Evolutionary conservation across 768 basidiomycete species (phyloP), one percentile per base, ranked within the genome.

Genomic region (Pisolithus microcarpus): DNA sequence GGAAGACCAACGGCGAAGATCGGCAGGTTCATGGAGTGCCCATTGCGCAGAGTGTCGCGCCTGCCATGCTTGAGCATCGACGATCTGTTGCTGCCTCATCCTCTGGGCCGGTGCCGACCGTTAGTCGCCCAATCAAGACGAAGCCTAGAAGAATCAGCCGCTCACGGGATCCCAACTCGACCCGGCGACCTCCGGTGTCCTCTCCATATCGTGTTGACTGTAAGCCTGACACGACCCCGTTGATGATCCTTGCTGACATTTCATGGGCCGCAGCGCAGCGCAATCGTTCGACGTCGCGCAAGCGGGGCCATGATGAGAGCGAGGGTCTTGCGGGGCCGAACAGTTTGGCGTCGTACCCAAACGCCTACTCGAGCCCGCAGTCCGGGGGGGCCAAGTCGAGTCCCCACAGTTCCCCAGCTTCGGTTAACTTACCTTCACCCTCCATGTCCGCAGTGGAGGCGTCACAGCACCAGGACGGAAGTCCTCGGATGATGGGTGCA

Each of bases 361-460:
- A 78, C 37, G 73, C 75, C 28, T 82, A 82, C 58, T 72, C 79
- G 4, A 79, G 78, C 51, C 80, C 82, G 9, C 72, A 72, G 6
- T 69, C 74, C 23, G 61, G 70, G 15, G 67, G 68, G 23, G 63
- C 74, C 11, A 75, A 65, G 38, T 69, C 76, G 9, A 87, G 85
- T 61, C 74, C 81, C 7, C 85, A 87, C 58, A 84, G 87, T 61
- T 90, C 87, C 13, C 87, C 87, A 1, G 79, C 80, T 2, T 90
- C 87, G 11, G 78, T 73, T 13, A 82, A 83, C 64, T 68, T 84
- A 24, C 84, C 87, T 3, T 89, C 87, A 3, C 87, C 87, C 15
- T 70, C 81, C 6, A 79, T 78, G 63, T 70, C 81, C 21, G 70
- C 69, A 11, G 59, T 73, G 38, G 80, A 80, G 50, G 66, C 74